Evolutionary conservation across 192 early-diverging fungal genomes (phyloP).

Genomic region (Entophlyctis luteolus): DNA sequence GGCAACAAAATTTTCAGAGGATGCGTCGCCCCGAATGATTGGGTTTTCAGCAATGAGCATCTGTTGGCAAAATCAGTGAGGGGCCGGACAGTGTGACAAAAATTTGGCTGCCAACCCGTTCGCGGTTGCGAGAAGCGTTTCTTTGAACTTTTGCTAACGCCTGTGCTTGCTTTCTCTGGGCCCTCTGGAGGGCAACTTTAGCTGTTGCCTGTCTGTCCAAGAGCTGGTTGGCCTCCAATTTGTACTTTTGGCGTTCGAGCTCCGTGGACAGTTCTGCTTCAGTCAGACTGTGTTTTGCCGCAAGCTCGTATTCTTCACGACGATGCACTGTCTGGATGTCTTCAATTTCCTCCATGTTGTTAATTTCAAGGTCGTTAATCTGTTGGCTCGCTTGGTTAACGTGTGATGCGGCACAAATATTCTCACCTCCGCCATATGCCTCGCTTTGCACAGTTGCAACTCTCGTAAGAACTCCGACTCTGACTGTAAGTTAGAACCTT

Average conservation of each 20-base stretch:
- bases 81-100: neutral
- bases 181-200: slow-evolving; percentile 9
- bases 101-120: slow-evolving; percentile 19
- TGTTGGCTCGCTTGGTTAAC: slow-evolving; percentile 5
- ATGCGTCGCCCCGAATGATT: slow-evolving; percentile 16
- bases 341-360: slow-evolving; percentile 25
- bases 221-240: slow-evolving; percentile 13
- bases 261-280: slow-evolving; percentile 3
- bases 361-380: slow-evolving; percentile 30
- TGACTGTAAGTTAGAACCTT: slow-evolving; percentile 1
- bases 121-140: slow-evolving; percentile 2
- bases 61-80: neutral
- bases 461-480: slow-evolving; percentile 31
- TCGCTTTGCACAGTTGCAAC: slow-evolving; percentile 27
- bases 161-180: slow-evolving; percentile 25
- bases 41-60: slow-evolving; percentile 23
- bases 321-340: slow-evolving; percentile 9
- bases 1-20: neutral
- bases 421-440: slow-evolving; percentile 23
- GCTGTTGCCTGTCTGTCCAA: slow-evolving; percentile 15
- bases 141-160: slow-evolving; percentile 12
- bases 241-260: slow-evolving; percentile 18
- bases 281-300: slow-evolving; percentile 4
- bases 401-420: neutral
- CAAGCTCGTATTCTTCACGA: slow-evolving; percentile 25